Conservation (phyloP, 75 land plant genomes). For the Sequoiadendron giganteum region DNA sequence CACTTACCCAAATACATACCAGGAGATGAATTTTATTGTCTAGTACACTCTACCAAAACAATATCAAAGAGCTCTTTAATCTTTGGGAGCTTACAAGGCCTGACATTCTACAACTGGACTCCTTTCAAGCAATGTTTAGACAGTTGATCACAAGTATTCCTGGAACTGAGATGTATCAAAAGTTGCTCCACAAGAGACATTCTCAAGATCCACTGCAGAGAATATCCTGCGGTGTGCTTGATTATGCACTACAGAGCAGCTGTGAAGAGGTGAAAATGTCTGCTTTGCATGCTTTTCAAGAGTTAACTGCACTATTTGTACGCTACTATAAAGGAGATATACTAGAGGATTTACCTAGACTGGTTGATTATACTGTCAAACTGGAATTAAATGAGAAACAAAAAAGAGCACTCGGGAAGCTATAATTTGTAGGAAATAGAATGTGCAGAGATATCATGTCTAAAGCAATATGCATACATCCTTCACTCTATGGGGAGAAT, state of each 20-base stretch:
- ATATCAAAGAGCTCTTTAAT: conserved; percentile 74
- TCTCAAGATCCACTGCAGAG: conserved; percentile 15
- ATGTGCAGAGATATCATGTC: conserved; percentile 33
- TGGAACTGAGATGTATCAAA: conserved; percentile 11
- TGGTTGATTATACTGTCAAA: conserved; percentile 70
- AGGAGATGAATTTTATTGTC: conserved; percentile 72
- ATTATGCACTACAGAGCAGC: conserved; percentile 47
- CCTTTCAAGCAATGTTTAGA: conserved; percentile 29
- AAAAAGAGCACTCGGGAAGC: conserved; percentile 15
- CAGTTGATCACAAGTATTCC: conserved; percentile 39
- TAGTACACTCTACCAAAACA: conserved; percentile 79
- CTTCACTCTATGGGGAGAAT: conserved; percentile 34
- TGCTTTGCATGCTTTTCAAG: conserved; percentile 52
- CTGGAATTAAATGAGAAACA: conserved; percentile 51
- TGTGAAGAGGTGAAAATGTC: conserved; percentile 30
- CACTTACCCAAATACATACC: conserved; percentile 74
- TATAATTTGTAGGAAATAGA: conserved; percentile 21
- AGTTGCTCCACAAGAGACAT: conserved; percentile 19
- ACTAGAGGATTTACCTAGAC: conserved; percentile 75
- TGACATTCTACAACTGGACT: conserved; percentile 43
- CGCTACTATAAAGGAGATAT: conserved; percentile 85
- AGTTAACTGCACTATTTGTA: conserved; percentile 60
- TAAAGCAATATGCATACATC: conserved; percentile 58
- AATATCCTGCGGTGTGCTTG: conserved; percentile 48
- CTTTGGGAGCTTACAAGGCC: conserved; percentile 64